Evolutionary conservation across 2,329 filamentous ascomycete species (phyloP).

Genomic region (Fusarium sp.): DNA sequence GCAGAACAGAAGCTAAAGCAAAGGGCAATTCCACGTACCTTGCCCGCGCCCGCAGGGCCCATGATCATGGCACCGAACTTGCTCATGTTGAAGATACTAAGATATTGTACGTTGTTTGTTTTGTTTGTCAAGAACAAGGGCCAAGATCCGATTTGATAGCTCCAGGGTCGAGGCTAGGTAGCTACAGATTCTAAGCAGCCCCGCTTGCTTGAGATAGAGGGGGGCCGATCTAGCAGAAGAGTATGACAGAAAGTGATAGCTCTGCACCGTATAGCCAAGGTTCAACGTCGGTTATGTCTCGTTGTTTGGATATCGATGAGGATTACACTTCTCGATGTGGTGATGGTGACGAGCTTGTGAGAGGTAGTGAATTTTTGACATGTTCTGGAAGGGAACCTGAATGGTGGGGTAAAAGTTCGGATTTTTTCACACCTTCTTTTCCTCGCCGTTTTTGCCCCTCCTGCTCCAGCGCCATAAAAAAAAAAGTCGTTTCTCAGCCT

Average conservation of each 20-base stretch:
- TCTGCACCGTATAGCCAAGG: background rate
- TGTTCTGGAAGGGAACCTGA: slow-evolving; percentile 10
- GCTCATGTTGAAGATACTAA: slow-evolving; percentile 69
- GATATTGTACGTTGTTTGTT: slow-evolving; percentile 22
- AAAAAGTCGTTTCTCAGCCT: slow-evolving; percentile 2
- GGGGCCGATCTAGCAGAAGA: background rate
- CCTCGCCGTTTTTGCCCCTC: slow-evolving; percentile 4
- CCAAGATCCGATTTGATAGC: slow-evolving; percentile 15
- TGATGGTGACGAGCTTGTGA: slow-evolving; percentile 14
- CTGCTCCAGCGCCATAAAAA: background rate
- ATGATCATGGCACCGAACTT: slow-evolving; percentile 96
- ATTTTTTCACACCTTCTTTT: slow-evolving; percentile 1
- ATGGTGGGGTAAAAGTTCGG: slow-evolving; percentile 37
- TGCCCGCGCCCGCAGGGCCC: slow-evolving; percentile 95
- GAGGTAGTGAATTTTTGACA: slow-evolving; percentile 28
- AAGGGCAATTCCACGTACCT: slow-evolving; percentile 61
- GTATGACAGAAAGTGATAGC: background rate
- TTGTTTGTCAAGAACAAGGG: slow-evolving; percentile 16
- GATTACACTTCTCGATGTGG: slow-evolving; percentile 5
- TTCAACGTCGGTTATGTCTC: background rate
- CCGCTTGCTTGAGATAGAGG: slow-evolving; percentile 15
- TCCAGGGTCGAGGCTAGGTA: slow-evolving; percentile 19
- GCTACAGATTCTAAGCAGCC: slow-evolving; percentile 24
- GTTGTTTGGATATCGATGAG: slow-evolving; percentile 9
- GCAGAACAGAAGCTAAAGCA: slow-evolving; percentile 10